Percentiles rank a stretch among this genome's conserved stretches.
Evolutionary conservation across 768 basidiomycete genomes (phyloP).

Genomic region (Termitomyces eurrhizus): DNA sequence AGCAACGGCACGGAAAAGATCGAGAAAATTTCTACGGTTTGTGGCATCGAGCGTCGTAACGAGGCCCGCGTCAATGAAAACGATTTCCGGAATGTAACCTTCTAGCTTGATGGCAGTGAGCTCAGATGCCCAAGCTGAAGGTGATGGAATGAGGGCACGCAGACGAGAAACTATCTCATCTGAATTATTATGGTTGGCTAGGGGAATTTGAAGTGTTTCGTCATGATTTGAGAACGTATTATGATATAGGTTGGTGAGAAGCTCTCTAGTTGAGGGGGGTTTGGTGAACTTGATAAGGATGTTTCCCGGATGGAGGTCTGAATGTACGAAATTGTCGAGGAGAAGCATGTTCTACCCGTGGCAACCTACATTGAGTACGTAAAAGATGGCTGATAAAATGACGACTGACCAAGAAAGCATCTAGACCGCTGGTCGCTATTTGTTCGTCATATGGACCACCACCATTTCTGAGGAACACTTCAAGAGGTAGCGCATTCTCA

Average conservation of each 20-base stretch:
- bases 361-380: not conserved
- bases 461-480: conserved; percentile 82
- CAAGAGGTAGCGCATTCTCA: conserved; percentile 87
- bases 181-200: conserved; percentile 45
- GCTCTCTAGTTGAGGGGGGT: conserved; percentile 65
- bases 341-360: conserved; percentile 86
- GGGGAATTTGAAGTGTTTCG: conserved; percentile 23
- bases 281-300: conserved; percentile 97
- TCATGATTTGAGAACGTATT: conserved; percentile 41
- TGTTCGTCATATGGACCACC: conserved; percentile 89
- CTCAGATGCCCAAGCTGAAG: conserved; percentile 65
- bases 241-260: conserved; percentile 58
- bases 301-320: conserved; percentile 90
- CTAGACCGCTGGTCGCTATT: conserved; percentile 88
- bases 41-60: conserved; percentile 79
- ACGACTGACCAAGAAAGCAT: conserved; percentile 83
- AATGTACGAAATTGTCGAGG: conserved; percentile 95
- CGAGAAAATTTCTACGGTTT: conserved; percentile 93
- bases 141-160: conserved; percentile 51
- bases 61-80: conserved; percentile 96
- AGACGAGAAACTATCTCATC: conserved; percentile 70
- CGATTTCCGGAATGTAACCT: conserved; percentile 90
- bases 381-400: not conserved
- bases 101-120: conserved; percentile 54
- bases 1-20: conserved; percentile 93